Conservation (phyloP, 106 monocot species). For the Dioscorea zingiberensis region DNA sequence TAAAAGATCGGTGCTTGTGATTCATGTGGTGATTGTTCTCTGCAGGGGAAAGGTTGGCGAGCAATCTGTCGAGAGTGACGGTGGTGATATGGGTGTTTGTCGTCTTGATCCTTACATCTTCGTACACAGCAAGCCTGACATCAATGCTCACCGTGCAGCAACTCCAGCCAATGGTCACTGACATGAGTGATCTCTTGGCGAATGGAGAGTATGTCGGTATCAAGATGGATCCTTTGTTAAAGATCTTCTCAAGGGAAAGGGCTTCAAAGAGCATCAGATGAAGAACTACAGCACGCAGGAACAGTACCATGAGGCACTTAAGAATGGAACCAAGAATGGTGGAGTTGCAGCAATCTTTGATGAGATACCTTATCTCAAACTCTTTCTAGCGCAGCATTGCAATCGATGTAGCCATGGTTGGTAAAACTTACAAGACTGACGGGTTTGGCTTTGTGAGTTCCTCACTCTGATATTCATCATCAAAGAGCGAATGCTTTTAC, state of each 20-base stretch:
- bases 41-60: slow-evolving; percentile 47
- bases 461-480: background rate
- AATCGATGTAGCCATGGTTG: slow-evolving; percentile 32
- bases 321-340: slow-evolving; percentile 29
- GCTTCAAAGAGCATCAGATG: slow-evolving; percentile 8
- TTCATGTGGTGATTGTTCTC: background rate
- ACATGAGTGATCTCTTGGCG: slow-evolving; percentile 33
- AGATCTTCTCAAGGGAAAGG: background rate
- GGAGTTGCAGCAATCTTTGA: slow-evolving; percentile 46
- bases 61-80: slow-evolving; percentile 44
- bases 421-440: slow-evolving; percentile 34
- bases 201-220: slow-evolving; percentile 28
- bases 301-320: slow-evolving; percentile 34
- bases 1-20: background rate
- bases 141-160: slow-evolving; percentile 58
- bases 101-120: slow-evolving; percentile 54
- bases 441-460: slow-evolving; percentile 60
- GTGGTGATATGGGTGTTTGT: slow-evolving; percentile 69
- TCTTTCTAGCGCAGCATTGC: slow-evolving; percentile 38
- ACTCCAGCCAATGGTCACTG: slow-evolving; percentile 43
- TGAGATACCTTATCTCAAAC: slow-evolving; percentile 57
- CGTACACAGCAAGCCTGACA: slow-evolving; percentile 63
- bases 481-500: background rate
- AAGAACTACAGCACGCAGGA: slow-evolving; percentile 11
- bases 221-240: slow-evolving; percentile 41